Base-by-base conservation (phyloP, 192 early-diverging fungal species). In the Coemansia pectinata region DNA sequence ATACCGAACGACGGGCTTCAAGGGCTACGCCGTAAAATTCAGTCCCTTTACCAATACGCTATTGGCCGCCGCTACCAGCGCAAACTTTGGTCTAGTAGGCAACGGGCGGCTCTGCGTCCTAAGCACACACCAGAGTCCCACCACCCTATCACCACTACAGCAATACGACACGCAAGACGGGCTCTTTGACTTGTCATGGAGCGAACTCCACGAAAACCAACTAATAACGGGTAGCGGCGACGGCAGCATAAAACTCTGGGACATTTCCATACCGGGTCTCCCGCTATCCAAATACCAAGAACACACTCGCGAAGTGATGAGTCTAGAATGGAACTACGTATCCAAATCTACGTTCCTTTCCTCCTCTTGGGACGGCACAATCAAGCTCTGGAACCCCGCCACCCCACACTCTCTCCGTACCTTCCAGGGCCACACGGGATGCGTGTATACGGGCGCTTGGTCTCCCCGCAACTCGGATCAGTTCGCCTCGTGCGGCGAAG, bases 131-230 rank as follows among this genome's bases (percentile, higher is more conserved):
- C 69, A 66, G 0, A 48, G 50, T 4, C 42, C 64, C 23, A 85
- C 53, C 38, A 59, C 55, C 1, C 65, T 67, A 15, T 17, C 29
- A 15, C 58, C 71, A 38, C 47, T 42, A 12, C 62, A 63, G 62
- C 94, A 93, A 40, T 99, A 90, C 74, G 97, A 98, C 69, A 97
- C 96, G 3, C 96, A 98, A 82, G 98, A 99, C 75, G 96, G 95
- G 7, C 76, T 98, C 7, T 99, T 94, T 78, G 98, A 99, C 79
- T 76, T 91, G 38, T 89, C 91, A 34, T 99, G 98, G 98, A 96
- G 91, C 76, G 98, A 99, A 77, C 66, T 88, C 14, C 93, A 99
- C 74, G 96, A 99, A 74, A 93, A 96, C 77, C 98, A 99, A 66
- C 61, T 99, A 27, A 90, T 91, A 0, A 94, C 93, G 14, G 87